These are phyloP conservation scores for Plasmodiophora brassicae DNA, from an alignment of 208 protist species.

Conservation along the genomic window DNA sequence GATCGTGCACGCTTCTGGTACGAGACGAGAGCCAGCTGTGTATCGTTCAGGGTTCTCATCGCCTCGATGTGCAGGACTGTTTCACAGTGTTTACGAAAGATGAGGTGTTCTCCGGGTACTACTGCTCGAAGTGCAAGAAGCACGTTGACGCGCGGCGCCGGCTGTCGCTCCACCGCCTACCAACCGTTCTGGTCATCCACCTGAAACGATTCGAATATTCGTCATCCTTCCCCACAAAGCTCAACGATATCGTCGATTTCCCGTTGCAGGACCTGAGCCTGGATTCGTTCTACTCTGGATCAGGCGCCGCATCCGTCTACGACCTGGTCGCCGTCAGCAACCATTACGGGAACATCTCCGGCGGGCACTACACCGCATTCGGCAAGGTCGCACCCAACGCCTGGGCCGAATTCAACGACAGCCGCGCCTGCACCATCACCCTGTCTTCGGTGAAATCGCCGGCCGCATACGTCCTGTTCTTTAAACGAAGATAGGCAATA, in stretches of 20 bases:
- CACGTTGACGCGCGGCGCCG: background rate
- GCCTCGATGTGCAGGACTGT: too few species aligned
- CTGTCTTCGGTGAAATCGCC: background rate
- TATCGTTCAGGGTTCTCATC: too few species aligned
- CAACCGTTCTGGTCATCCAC: background rate
- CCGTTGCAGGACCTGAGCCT: background rate
- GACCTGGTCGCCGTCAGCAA: slow-evolving; percentile 15
- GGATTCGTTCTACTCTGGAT: background rate
- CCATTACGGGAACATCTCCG: background rate
- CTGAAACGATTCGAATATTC: slow-evolving; percentile 13
- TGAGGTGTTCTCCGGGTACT: background rate
- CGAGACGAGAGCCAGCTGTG: too few species aligned
- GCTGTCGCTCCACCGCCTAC: background rate
- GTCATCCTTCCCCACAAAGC: background rate
- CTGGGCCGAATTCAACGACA: slow-evolving; percentile 24
- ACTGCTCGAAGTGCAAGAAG: slow-evolving; percentile 2
- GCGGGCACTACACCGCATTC: background rate
- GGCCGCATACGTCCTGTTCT: slow-evolving; percentile 18
- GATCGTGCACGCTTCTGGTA: background rate
- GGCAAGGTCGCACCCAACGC: background rate
- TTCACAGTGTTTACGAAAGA: background rate
- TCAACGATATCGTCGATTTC: background rate
- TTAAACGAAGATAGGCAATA: background rate
- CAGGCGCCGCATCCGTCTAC: background rate
- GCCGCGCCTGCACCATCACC: background rate